Evolutionary conservation across 2,329 filamentous ascomycete species (phyloP).

Genomic region (Nigrospora sphaerica): DNA sequence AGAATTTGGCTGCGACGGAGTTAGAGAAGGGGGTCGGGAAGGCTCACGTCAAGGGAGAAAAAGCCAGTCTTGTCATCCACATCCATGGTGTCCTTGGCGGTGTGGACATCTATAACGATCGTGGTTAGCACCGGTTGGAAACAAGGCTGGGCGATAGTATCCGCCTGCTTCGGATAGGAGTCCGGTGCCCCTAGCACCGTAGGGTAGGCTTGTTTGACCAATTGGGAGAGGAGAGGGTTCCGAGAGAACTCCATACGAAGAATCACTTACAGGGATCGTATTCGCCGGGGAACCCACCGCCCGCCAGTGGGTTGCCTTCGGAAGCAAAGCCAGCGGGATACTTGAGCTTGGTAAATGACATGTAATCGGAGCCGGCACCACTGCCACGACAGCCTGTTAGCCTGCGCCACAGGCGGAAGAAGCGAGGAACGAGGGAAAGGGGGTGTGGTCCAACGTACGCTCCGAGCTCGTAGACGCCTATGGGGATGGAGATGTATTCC

Average conservation of each 20-base stretch:
- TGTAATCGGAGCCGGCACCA: constrained; percentile 31
- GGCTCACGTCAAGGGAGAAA: constrained; percentile 29
- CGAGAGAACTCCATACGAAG: too few species aligned
- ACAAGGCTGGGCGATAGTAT: too few species aligned
- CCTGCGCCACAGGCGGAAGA: neutral
- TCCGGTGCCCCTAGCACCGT: too few species aligned
- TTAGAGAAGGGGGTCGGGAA: neutral
- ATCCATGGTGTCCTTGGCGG: constrained; percentile 26
- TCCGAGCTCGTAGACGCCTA: constrained; percentile 23
- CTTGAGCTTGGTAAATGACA: constrained; percentile 30
- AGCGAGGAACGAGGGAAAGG: too few species aligned
- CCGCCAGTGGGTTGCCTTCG: constrained; percentile 26
- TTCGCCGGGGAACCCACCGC: constrained; percentile 21
- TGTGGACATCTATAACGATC: constrained; percentile 19
- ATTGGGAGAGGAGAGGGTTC: too few species aligned
- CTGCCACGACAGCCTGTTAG: constrained; percentile 8
- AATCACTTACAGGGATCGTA: constrained; percentile 21
- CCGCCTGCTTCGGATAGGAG: too few species aligned
- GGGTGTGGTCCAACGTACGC: constrained; percentile 11
- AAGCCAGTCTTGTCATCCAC: constrained; percentile 28
- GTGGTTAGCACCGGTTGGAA: too few species aligned
- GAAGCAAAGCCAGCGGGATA: constrained; percentile 30
- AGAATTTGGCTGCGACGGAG: constrained; percentile 4
- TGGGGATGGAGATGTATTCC: constrained; percentile 28
- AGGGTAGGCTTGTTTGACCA: too few species aligned